Evolutionary conservation across 2,329 filamentous ascomycete species (phyloP), one percentile per base, ranked within the genome.

Genomic region (Aspergillus sp.): DNA sequence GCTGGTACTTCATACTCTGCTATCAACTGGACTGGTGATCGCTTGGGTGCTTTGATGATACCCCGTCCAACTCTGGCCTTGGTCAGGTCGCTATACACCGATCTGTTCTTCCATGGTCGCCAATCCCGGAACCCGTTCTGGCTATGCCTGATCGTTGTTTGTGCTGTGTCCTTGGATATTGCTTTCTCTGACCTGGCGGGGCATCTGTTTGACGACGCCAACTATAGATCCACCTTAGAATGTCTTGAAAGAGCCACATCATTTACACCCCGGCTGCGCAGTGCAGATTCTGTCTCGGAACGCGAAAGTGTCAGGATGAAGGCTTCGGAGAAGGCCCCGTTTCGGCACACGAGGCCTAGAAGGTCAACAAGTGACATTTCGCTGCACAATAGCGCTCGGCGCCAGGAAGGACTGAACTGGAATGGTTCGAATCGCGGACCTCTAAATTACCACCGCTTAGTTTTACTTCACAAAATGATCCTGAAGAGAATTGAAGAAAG

Each of bases 121-220:
- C 52, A 31, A 4, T 65, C 63, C 11, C 57, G 62, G 46, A 65
- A 65, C 16, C 47, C 52, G 20, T 65, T 65, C 31, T 65, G 63
- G 63, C 42, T 65, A 45, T 56, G 53, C 31, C 29, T 65, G 46
- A 56, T 65, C 10, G 56, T 53, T 39, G 57, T 32, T 26, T 63
- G 61, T 4, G 61, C 63, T 7, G 54, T 65, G 20, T 60, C 60
- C 18, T 24, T 62, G 11, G 45, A 55, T 29, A 6, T 63, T 3
- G 36, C 63, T 11, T 62, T 65, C 26, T 58, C 57, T 6, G 59
- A 54, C 18, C 45, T 47, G 18, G 45, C 45, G 45, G 11, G 20
- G 10, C 14, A 24, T 12, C 6, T 47, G 2, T 47, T 20, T 24
- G 45, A 47, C 9, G 45, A 47, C 12, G 45, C 45, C 18, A 11